Evolutionary conservation across 306 rosid species (phyloP).

Genomic region (Dalbergia cochinchinensis): DNA sequence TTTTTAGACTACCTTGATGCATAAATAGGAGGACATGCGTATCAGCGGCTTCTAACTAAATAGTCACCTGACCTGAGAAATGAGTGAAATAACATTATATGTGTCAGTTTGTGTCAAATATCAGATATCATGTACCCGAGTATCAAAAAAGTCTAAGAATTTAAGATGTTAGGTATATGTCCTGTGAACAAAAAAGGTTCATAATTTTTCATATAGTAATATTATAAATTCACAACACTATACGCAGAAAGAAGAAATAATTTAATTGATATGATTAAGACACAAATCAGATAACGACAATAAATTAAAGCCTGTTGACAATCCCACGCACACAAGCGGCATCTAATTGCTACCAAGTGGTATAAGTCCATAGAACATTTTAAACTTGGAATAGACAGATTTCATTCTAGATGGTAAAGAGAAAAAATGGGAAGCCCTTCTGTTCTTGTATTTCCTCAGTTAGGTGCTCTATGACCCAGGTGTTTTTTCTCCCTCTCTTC

Average conservation of each 20-base stretch:
- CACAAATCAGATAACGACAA: conserved; percentile 20
- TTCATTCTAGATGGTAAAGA: neutral
- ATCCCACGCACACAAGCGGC: neutral
- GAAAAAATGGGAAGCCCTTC: neutral
- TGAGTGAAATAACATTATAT: too few relatives aligned
- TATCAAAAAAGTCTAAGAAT: too few relatives aligned
- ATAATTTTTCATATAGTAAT: too few relatives aligned
- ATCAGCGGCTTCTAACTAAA: too few relatives aligned
- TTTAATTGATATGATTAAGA: neutral
- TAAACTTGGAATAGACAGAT: neutral
- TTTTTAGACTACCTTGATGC: too few relatives aligned
- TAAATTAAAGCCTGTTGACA: conserved; percentile 6
- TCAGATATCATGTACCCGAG: too few relatives aligned
- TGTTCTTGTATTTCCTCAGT: conserved; percentile 22
- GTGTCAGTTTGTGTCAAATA: too few relatives aligned
- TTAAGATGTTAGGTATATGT: neutral
- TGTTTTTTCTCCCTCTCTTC: neutral
- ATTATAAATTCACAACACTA: neutral
- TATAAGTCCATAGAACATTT: neutral
- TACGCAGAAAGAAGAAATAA: too few relatives aligned
- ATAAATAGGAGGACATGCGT: too few relatives aligned
- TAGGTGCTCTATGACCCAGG: conserved; percentile 11
- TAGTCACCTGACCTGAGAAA: too few relatives aligned
- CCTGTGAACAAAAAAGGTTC: neutral
- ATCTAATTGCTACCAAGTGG: neutral